A percentile compares a stretch with the other conserved stretches of the same genome.
These are phyloP conservation scores for Mycena floridula DNA, from an alignment of 768 basidiomycete species.

Conservation along the genomic window DNA sequence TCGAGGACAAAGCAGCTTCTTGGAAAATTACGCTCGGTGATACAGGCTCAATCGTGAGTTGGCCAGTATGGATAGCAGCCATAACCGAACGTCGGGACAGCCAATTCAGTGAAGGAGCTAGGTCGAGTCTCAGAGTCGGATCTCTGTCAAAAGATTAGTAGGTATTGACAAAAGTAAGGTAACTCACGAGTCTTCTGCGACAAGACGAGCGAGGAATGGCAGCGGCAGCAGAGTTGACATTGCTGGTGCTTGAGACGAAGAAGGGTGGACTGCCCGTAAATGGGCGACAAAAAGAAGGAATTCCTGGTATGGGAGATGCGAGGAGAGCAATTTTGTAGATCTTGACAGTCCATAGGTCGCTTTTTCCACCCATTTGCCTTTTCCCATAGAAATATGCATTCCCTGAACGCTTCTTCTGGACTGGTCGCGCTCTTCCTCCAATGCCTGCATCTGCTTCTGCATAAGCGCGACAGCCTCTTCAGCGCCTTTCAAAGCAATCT, in stretches of 20 bases:
- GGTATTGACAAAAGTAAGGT: constrained; percentile 8
- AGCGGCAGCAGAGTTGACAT: constrained; percentile 71
- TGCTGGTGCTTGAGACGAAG: constrained; percentile 53
- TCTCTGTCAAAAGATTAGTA: constrained; percentile 47
- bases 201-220: constrained; percentile 71
- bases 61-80: constrained; percentile 79
- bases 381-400: constrained; percentile 49
- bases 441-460: constrained; percentile 77
- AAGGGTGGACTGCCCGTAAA: constrained; percentile 61
- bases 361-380: constrained; percentile 62
- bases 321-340: constrained; percentile 48
- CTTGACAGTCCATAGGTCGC: constrained; percentile 22
- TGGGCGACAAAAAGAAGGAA: constrained; percentile 75
- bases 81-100: constrained; percentile 82
- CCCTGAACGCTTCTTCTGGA: constrained; percentile 47
- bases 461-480: constrained; percentile 82
- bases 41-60: constrained; percentile 86
- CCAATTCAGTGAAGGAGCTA: constrained; percentile 94
- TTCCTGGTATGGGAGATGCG: constrained; percentile 75
- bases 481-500: constrained; percentile 71
- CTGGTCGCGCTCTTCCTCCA: constrained; percentile 62
- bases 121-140: constrained; percentile 85
- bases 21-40: constrained; percentile 53
- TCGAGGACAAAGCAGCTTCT: constrained; percentile 36
- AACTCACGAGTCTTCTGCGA: constrained; percentile 82